Evolutionary conservation across 805 yeast species (phyloP).

Genomic region (Ogataea zsoltii): DNA sequence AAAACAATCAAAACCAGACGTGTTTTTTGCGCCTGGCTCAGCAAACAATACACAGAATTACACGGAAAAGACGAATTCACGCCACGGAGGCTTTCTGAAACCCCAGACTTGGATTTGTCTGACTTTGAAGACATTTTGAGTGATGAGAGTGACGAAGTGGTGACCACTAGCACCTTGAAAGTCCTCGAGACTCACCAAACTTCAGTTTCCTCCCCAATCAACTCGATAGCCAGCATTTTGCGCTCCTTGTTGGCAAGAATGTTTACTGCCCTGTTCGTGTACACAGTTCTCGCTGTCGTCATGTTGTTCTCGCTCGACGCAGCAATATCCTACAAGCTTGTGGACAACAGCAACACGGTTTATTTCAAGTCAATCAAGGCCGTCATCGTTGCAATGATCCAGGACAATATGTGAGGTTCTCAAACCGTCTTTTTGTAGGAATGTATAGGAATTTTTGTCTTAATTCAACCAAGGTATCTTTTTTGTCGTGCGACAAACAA

Average conservation of each 20-base stretch:
- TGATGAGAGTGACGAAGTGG: slow-evolving; percentile 9
- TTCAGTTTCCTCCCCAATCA: too few species aligned
- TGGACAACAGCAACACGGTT: slow-evolving; percentile 9
- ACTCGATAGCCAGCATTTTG: neutral
- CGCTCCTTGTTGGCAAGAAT: neutral
- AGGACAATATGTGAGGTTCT: slow-evolving; percentile 5
- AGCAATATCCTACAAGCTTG: neutral
- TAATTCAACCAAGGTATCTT: too few species aligned
- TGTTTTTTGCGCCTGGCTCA: slow-evolving; percentile 20
- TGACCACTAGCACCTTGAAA: neutral
- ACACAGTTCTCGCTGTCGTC: neutral
- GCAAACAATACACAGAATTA: slow-evolving; percentile 10
- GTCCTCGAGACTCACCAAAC: too few species aligned
- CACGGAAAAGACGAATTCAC: neutral
- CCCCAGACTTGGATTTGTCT: too few species aligned
- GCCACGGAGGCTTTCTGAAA: too few species aligned
- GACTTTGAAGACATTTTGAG: slow-evolving; percentile 15
- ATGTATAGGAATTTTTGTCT: too few species aligned
- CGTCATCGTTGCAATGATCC: slow-evolving; percentile 7
- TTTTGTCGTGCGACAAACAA: slow-evolving; percentile 1
- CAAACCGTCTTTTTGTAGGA: too few species aligned
- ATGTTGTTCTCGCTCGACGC: neutral
- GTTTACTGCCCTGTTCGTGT: neutral
- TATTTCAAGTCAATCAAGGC: slow-evolving; percentile 14
- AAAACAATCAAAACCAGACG: slow-evolving; percentile 10